A percentile compares a stretch with the other conserved stretches of the same genome.
Evolutionary conservation across 257 asterid genomes (phyloP).

Genomic region (Solanum paucissectum): DNA sequence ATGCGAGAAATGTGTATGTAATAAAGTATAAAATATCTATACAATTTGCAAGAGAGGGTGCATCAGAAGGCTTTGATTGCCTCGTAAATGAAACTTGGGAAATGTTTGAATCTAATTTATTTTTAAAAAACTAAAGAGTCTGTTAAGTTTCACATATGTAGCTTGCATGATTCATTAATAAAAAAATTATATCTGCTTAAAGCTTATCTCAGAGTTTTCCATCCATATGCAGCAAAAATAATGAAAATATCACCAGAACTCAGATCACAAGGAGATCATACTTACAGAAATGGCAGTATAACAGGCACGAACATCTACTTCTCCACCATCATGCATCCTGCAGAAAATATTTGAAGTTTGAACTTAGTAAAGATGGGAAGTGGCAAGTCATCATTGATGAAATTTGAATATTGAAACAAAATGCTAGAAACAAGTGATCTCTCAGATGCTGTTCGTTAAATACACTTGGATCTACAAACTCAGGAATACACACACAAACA

Average conservation of each 20-base stretch:
- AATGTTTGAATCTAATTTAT: not conserved
- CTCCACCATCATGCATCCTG: slow-evolving; percentile 99
- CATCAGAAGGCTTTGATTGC: not conserved
- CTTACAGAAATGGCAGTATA: slow-evolving; percentile 96
- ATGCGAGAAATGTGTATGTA: not conserved
- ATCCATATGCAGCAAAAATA: not conserved
- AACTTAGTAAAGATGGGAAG: not conserved
- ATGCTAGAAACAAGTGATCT: not conserved
- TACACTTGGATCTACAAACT: not conserved
- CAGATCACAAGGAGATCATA: not conserved
- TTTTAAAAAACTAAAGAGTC: not conserved
- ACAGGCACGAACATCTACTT: slow-evolving; percentile 93
- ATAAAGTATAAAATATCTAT: not conserved
- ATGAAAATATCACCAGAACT: not conserved
- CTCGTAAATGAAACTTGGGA: not conserved
- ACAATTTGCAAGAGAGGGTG: slow-evolving; percentile 8
- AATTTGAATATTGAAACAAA: not conserved
- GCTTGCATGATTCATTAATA: not conserved
- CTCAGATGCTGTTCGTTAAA: not conserved
- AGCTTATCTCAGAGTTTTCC: not conserved
- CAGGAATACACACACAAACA: not conserved
- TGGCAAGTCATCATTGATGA: not conserved
- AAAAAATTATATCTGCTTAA: not conserved
- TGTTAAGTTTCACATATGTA: not conserved
- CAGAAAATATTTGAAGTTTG: not conserved